Percentiles rank a stretch among this genome's conserved stretches.
These are phyloP conservation scores for Tetradesmus obliquus DNA, from an alignment of 139 green algal genomes.

Conservation along the genomic window DNA sequence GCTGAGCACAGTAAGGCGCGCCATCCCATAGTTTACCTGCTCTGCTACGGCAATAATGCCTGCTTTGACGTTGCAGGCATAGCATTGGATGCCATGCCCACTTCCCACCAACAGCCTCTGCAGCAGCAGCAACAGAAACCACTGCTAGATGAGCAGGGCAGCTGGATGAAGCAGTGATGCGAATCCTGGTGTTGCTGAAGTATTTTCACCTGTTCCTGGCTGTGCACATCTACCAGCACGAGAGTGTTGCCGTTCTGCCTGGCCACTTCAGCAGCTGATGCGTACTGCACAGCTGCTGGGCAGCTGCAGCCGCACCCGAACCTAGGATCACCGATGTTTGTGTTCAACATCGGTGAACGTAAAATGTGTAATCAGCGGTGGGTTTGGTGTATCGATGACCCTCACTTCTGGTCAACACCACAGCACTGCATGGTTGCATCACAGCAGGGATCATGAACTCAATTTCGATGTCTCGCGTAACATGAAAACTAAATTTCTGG, in stretches of 20 bases:
- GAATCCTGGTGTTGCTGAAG: neutral
- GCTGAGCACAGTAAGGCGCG: neutral
- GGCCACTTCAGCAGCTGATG: neutral
- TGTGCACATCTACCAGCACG: slow-evolving; percentile 1
- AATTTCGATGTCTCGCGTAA: too few species aligned
- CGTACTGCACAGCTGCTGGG: neutral
- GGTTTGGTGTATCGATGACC: too few species aligned
- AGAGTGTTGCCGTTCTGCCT: slow-evolving; percentile 30
- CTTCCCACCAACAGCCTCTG: slow-evolving; percentile 30
- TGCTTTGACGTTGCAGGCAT: slow-evolving; percentile 12
- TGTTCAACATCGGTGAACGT: too few species aligned
- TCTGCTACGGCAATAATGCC: slow-evolving; percentile 35
- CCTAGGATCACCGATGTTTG: neutral
- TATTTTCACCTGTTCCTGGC: slow-evolving; percentile 1
- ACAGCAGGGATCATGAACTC: neutral
- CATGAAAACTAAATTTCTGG: too few species aligned
- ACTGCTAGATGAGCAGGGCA: neutral
- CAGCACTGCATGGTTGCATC: neutral
- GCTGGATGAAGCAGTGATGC: neutral
- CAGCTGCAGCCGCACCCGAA: slow-evolving; percentile 26
- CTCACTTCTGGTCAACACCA: slow-evolving; percentile 34
- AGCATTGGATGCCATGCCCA: slow-evolving; percentile 39
- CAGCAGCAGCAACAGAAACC: neutral
- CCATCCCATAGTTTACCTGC: slow-evolving; percentile 8
- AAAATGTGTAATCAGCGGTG: too few species aligned